Evolutionary conservation across 352 stramenopile genomes (phyloP).

Genomic region (Blastocystis sp.): DNA sequence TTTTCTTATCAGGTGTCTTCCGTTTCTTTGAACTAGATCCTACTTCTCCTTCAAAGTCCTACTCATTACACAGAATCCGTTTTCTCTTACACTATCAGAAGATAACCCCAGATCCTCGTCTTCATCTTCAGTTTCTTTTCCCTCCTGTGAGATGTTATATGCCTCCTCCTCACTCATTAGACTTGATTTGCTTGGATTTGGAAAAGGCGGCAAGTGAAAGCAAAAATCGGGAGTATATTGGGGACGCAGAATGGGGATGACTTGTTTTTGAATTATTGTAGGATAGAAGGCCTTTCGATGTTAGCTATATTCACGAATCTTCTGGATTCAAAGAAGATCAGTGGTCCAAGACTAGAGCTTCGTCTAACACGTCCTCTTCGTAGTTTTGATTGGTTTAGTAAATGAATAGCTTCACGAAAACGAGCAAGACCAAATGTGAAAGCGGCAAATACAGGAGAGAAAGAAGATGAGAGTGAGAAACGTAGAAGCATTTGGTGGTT

Average conservation of each 20-base stretch:
- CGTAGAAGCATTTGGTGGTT: neutral
- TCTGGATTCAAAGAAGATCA: conserved; percentile 20
- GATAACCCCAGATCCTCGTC: neutral
- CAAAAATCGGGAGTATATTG: neutral
- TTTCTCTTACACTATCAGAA: neutral
- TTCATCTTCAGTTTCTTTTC: neutral
- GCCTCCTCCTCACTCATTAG: neutral
- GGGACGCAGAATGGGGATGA: too few species aligned
- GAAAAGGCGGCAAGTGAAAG: conserved; percentile 46
- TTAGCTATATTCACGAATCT: conserved; percentile 18
- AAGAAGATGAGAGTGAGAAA: neutral
- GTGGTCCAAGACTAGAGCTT: neutral
- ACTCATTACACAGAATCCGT: neutral
- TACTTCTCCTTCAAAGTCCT: neutral
- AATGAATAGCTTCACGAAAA: neutral
- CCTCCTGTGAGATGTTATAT: neutral
- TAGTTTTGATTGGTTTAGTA: neutral
- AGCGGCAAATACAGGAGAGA: neutral
- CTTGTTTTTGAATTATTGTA: too few species aligned
- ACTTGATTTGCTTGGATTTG: neutral
- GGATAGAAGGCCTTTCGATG: neutral
- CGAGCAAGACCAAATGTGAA: neutral
- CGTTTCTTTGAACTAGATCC: neutral
- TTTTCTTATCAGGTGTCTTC: neutral
- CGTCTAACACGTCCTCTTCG: neutral